Evolutionary conservation across 1,284 basidiomycete species (phyloP), one percentile per base, ranked within the genome.

Genomic region (Exobasidium rhododendri): DNA sequence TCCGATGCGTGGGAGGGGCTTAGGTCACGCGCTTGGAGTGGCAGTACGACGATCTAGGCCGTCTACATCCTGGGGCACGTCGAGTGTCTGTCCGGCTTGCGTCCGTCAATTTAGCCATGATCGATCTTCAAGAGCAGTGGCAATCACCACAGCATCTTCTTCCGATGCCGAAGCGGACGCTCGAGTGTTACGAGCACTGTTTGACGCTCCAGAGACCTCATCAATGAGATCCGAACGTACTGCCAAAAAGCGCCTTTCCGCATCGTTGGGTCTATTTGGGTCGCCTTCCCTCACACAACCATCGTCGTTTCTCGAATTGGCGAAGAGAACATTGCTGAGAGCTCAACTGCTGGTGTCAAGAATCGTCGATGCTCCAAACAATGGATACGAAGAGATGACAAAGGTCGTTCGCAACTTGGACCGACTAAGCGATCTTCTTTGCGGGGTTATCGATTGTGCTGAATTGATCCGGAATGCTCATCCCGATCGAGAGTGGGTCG

Each of bases 371-470:
- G 77, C 76, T 0, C 64, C 64, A 7, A 22, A 49, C 10, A 49
- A 63, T 26, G 63, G 55, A 29, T 40, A 44, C 20, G 7, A 17
- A 10, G 61, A 62, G 31, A 58, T 62, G 56, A 28, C 13, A 30
- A 66, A 66, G 3, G 77, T 78, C 17, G 75, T 79, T 2, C 64
- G 67, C 24, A 74, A 73, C 40, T 63, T 98, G 64, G 94, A 98
- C 82, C 84, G 94, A 61, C 86, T 98, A 67, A 96, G 92, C 78
- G 94, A 98, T 82, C 84, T 96, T 77, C 83, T 98, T 1, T 98
- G 94, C 76, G 89, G 91, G 6, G 92, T 98, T 62, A 97, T 97
- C 67, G 94, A 98, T 81, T 86, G 97, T 71, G 91, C 92, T 61
- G 94, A 98, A 80, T 85, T 97, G 51, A 85, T 98, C 17, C 85